These are phyloP conservation scores for Phialemoniopsis sp. DNA, from an alignment of 2,329 filamentous ascomycete species.

Conservation along the genomic window DNA sequence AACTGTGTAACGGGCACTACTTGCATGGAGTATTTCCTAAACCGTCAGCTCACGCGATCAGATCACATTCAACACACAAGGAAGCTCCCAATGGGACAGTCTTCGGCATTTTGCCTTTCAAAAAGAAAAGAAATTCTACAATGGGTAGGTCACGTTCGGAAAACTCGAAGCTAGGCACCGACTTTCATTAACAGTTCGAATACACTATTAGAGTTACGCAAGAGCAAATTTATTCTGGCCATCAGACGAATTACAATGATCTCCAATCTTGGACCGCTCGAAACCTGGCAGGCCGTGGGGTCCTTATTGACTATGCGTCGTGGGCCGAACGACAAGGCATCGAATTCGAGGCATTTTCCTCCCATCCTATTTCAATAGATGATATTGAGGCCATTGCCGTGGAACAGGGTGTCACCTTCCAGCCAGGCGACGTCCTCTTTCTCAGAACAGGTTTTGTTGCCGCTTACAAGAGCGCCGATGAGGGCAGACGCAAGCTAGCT, in stretches of 20 bases:
- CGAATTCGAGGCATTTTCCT: constrained; percentile 6
- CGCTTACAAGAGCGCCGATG: too few relatives aligned
- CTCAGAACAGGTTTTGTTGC: constrained; percentile 21
- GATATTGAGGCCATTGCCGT: constrained; percentile 24
- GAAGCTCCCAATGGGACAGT: constrained; percentile 22
- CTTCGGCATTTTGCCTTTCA: constrained; percentile 25
- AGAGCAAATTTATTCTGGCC: constrained; percentile 1
- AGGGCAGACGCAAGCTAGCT: too few relatives aligned
- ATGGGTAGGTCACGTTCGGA: background rate
- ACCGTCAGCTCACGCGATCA: background rate
- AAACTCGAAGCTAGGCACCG: too few relatives aligned
- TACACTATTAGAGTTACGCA: background rate
- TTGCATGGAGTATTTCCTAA: too few relatives aligned
- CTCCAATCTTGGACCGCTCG: constrained; percentile 15
- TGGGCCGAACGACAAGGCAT: constrained; percentile 24
- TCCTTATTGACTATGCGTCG: constrained; percentile 29
- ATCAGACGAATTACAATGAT: constrained; percentile 4
- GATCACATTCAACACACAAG: constrained; percentile 12
- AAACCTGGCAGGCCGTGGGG: constrained; percentile 28
- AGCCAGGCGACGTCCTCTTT: constrained; percentile 30
- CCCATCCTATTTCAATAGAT: constrained; percentile 25
- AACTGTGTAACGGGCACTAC: too few relatives aligned
- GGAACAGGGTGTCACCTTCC: constrained; percentile 26
- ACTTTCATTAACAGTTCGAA: too few relatives aligned
- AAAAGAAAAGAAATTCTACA: constrained; percentile 1